phyloP scores from a whole-genome alignment of 345 rosid species.

The Camelina laxa region DNA sequence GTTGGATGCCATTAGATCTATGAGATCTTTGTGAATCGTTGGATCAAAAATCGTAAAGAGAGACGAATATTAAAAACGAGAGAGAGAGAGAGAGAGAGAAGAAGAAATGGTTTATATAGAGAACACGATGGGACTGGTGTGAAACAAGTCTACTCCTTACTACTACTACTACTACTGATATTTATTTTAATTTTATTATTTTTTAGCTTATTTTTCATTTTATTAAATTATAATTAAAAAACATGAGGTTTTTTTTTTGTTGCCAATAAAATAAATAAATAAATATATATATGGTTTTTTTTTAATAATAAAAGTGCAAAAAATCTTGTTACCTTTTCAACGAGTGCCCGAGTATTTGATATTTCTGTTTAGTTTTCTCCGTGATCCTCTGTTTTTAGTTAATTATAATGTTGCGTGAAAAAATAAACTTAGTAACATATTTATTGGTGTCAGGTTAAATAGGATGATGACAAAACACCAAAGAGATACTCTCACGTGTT shows the following conservation, averaged over 20 bases:
- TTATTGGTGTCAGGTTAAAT: background rate
- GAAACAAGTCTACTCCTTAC: background rate
- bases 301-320: constrained; percentile 12
- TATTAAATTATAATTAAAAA: background rate
- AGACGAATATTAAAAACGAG: background rate
- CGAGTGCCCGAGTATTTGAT: constrained; percentile 14
- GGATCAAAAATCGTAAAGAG: constrained; percentile 23
- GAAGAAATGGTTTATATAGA: constrained; percentile 36
- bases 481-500: constrained; percentile 27
- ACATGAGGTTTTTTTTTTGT: background rate
- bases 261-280: background rate
- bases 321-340: constrained; percentile 12
- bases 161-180: background rate
- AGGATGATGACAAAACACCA: constrained; percentile 34
- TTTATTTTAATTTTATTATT: background rate
- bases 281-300: background rate
- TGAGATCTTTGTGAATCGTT: constrained; percentile 39
- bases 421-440: background rate
- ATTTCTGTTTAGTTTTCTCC: background rate
- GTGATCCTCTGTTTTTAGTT: background rate
- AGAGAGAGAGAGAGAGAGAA: background rate
- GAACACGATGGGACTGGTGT: constrained; percentile 24
- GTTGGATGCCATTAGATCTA: constrained; percentile 46
- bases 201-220: background rate
- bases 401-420: background rate